phyloP scores from a whole-genome alignment of 768 basidiomycete species.

The Nidula microcarpa region DNA sequence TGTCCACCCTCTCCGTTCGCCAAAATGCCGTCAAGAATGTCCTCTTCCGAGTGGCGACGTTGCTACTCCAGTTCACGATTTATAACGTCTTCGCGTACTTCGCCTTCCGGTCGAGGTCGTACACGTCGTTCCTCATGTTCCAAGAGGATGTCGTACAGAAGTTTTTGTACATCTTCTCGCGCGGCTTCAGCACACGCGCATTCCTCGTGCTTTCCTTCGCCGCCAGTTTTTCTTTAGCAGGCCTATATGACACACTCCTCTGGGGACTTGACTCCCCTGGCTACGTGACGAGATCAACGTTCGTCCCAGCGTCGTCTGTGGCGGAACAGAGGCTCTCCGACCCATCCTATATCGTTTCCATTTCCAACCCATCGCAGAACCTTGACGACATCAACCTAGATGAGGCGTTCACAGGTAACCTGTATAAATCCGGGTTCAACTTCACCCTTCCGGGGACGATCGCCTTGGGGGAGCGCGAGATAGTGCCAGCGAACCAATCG shows the following conservation, averaged over 20 bases:
- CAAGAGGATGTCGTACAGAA: constrained; percentile 12
- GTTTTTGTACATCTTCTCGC: constrained; percentile 7
- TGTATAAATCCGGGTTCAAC: constrained; percentile 11
- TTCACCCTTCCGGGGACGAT: constrained; percentile 11
- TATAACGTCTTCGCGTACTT: constrained; percentile 9
- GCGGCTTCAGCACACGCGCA: constrained; percentile 6
- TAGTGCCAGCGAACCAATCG: constrained; percentile 1
- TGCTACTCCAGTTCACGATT: constrained; percentile 10
- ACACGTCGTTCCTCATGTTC: constrained; percentile 17
- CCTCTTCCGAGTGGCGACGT: constrained; percentile 10
- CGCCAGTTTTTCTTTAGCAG: constrained; percentile 2
- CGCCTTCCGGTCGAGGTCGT: constrained; percentile 8
- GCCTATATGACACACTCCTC: constrained; percentile 15
- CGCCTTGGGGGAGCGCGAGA: not conserved
- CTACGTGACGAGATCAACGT: constrained; percentile 7
- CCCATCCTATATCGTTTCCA: constrained; percentile 8
- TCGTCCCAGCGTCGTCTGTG: constrained; percentile 1
- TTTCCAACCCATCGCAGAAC: constrained; percentile 7
- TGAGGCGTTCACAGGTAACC: constrained; percentile 7
- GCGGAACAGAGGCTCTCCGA: constrained; percentile 6
- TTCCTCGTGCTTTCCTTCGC: constrained; percentile 11
- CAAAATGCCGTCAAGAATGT: constrained; percentile 17
- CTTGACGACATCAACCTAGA: constrained; percentile 9
- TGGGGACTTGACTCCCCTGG: constrained; percentile 16
- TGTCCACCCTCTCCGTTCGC: constrained; percentile 7